Evolutionary conservation across 176 grass and related monocot species (phyloP), one percentile per base, ranked within the genome.

Genomic region (Thalia dealbata): DNA sequence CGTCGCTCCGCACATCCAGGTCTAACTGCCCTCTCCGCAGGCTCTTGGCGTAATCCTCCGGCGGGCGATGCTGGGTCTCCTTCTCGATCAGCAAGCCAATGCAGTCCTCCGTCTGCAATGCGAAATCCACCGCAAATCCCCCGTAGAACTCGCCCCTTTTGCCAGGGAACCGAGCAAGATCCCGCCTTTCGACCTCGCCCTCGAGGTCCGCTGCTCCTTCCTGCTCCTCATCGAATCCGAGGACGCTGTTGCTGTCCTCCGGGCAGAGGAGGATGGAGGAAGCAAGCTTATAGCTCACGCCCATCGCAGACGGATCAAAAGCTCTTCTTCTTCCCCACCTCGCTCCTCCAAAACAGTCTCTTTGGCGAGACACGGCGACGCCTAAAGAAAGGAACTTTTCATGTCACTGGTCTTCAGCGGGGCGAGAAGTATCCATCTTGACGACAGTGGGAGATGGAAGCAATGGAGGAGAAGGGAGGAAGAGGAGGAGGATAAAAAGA

Each of bases 11-110:
- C 35, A 28, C 32, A 62, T 21, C 30, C 58, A 19, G n/a, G 35
- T 28, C 51, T 14, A 63, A 62, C 3, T 35, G n/a, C 22, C 58
- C 58, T 18, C 30, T 62, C 14, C 24, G 32, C 58, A 75, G 27
- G 18, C 73, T 61, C 35, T 50, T 19, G 38, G 73, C 35, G 18
- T 75, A 75, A 10, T 32, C 73, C 21, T 48, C 73, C 38, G 30
- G 28, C 5, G 56, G 55, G 45, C 62, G 55, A 75, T 75, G 73
- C 32, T 64, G 55, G 3, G n/a, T 25, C 73, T 75, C 73, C 73
- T 26, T 75, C 73, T 75, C 73, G 35, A 75, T 19, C 73, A 75
- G n/a, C 54, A 45, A 50, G 14, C n/a, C 73, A 25, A 75, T 46
- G 73, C 58, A 63, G 42, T 75, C 73, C 30, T 75, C 58, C 19